Evolutionary conservation across 345 rosid genomes (phyloP).

Genomic region (Citrus inodora): DNA sequence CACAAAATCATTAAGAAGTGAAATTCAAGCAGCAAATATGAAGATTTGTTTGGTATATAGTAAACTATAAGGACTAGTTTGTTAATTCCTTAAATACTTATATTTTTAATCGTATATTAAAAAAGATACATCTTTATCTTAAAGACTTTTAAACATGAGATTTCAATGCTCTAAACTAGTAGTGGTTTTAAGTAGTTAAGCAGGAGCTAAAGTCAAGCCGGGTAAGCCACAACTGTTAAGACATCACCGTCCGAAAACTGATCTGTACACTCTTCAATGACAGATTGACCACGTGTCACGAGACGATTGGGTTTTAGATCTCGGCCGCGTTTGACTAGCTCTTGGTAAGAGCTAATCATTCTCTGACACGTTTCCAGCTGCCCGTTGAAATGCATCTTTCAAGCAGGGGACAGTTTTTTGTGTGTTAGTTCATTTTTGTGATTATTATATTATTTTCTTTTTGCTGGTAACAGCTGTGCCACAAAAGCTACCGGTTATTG

Average conservation of each 20-base stretch:
- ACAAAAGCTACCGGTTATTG: conserved; percentile 25
- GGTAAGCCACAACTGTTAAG: not conserved
- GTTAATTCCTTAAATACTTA: too few relatives aligned
- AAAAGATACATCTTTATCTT: too few relatives aligned
- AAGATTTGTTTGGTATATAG: too few relatives aligned
- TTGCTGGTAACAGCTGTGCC: conserved; percentile 33
- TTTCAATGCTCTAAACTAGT: not conserved
- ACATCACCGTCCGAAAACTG: conserved; percentile 4
- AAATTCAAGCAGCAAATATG: too few relatives aligned
- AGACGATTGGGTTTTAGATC: not conserved
- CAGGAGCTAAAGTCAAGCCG: not conserved
- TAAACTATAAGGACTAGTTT: too few relatives aligned
- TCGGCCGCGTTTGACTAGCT: not conserved
- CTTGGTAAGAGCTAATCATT: not conserved
- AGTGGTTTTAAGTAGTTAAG: too few relatives aligned
- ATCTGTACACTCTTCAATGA: not conserved
- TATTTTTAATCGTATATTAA: too few relatives aligned
- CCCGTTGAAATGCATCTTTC: conserved; percentile 2
- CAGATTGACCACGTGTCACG: not conserved
- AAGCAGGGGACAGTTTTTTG: not conserved
- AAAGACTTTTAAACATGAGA: not conserved
- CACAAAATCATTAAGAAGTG: too few relatives aligned
- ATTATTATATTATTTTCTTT: not conserved
- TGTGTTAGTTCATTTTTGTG: not conserved
- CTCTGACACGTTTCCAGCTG: not conserved